Evolutionary conservation across 2,329 filamentous ascomycete genomes (phyloP).

Genomic region (Aspergillus terreus): DNA sequence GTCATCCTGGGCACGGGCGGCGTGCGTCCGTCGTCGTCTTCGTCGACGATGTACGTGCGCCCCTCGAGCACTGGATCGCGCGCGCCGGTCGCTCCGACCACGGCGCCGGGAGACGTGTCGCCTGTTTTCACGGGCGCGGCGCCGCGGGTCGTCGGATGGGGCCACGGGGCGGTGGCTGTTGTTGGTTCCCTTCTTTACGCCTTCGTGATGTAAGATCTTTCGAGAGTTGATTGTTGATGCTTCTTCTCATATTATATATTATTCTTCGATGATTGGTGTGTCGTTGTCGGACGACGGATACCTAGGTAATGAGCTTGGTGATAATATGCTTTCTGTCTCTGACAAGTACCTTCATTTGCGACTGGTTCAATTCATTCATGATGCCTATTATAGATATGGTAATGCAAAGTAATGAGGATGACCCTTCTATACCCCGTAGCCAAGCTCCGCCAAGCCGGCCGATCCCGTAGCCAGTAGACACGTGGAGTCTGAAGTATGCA

Average conservation of each 20-base stretch:
- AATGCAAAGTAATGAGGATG: too few relatives aligned
- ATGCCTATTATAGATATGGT: too few relatives aligned
- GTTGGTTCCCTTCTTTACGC: slow-evolving; percentile 10
- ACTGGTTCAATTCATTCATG: neutral
- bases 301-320: neutral
- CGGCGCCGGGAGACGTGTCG: slow-evolving; percentile 12
- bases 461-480: slow-evolving; percentile 6
- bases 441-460: slow-evolving; percentile 22
- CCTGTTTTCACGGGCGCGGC: slow-evolving; percentile 20
- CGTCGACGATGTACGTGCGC: slow-evolving; percentile 14
- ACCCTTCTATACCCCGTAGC: neutral
- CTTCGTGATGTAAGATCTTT: slow-evolving; percentile 12
- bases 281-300: neutral
- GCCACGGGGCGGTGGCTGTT: slow-evolving; percentile 8
- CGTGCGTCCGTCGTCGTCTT: slow-evolving; percentile 13
- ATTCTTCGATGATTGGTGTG: neutral
- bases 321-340: neutral
- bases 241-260: neutral
- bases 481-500: neutral
- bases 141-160: slow-evolving; percentile 7
- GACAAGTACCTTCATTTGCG: neutral
- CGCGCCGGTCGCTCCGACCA: slow-evolving; percentile 12
- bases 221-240: neutral
- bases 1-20: slow-evolving; percentile 3
- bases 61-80: slow-evolving; percentile 10